These are phyloP conservation scores for Neoboletus subvelutipes DNA, from an alignment of 768 basidiomycete species.

Conservation along the genomic window DNA sequence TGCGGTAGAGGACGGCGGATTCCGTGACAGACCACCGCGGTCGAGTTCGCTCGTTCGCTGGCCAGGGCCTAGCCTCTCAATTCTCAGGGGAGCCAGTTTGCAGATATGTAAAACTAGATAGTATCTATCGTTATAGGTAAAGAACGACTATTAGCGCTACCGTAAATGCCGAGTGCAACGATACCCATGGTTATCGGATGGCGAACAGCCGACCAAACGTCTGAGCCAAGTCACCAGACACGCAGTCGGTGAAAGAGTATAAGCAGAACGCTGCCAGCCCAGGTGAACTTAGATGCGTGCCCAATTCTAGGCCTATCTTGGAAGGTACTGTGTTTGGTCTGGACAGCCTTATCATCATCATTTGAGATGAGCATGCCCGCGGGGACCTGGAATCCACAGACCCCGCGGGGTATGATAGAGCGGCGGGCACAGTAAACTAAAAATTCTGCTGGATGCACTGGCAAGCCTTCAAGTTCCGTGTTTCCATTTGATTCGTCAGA, in stretches of 20 bases:
- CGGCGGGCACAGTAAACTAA: not conserved
- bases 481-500: not conserved
- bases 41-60: not conserved
- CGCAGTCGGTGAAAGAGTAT: slow-evolving; percentile 20
- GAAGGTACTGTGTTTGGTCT: not conserved
- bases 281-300: slow-evolving; percentile 39
- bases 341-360: not conserved
- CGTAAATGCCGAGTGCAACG: slow-evolving; percentile 42
- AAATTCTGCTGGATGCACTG: not conserved
- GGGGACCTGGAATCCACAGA: not conserved
- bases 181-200: slow-evolving; percentile 26
- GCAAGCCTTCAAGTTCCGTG: not conserved
- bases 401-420: not conserved
- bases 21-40: not conserved
- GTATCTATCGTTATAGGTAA: too few relatives aligned
- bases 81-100: not conserved
- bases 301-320: slow-evolving; percentile 8
- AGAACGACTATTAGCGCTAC: slow-evolving; percentile 31
- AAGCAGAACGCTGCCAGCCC: slow-evolving; percentile 47
- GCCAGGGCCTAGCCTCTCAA: not conserved
- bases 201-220: not conserved
- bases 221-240: not conserved
- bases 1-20: not conserved
- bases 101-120: not conserved
- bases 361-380: not conserved